These are phyloP conservation scores for Fusarium torreyae DNA, from an alignment of 2,329 filamentous ascomycete species.

Conservation along the genomic window DNA sequence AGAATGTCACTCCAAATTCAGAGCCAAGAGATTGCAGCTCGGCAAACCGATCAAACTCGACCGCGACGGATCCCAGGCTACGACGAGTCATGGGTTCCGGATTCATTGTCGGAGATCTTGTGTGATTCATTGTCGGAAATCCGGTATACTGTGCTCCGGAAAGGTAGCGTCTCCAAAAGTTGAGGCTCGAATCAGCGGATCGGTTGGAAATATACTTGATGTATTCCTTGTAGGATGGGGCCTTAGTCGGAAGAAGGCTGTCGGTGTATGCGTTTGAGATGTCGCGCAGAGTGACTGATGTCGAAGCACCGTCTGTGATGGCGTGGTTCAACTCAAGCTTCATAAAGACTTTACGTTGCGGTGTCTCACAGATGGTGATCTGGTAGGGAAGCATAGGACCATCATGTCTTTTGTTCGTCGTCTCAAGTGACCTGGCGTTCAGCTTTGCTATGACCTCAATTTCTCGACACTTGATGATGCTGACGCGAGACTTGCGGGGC, in stretches of 20 bases:
- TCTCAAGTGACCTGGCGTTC: conserved; percentile 34
- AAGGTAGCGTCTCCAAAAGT: conserved; percentile 42
- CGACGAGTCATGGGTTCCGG: not conserved
- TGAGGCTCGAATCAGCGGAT: conserved; percentile 18
- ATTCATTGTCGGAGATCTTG: conserved; percentile 21
- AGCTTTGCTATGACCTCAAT: conserved; percentile 46
- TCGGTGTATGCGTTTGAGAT: conserved; percentile 49
- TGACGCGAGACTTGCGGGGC: not conserved
- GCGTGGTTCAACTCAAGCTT: conserved; percentile 56
- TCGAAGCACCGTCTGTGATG: conserved; percentile 54
- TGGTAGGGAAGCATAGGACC: conserved; percentile 42
- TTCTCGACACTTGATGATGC: conserved; percentile 37
- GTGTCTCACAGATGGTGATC: conserved; percentile 47
- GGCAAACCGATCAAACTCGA: conserved; percentile 21
- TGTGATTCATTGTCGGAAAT: conserved; percentile 21
- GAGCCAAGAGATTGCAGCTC: conserved; percentile 20
- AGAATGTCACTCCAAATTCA: conserved; percentile 59
- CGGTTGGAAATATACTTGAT: conserved; percentile 37
- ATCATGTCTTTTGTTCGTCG: conserved; percentile 25
- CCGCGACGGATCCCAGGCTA: not conserved
- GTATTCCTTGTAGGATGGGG: conserved; percentile 39
- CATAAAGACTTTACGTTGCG: conserved; percentile 23
- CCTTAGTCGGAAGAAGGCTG: not conserved
- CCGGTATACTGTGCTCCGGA: conserved; percentile 10
- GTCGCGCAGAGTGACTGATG: conserved; percentile 50